Conservation (phyloP, 352 stramenopile genomes). For the Phytophthora vignae region DNA sequence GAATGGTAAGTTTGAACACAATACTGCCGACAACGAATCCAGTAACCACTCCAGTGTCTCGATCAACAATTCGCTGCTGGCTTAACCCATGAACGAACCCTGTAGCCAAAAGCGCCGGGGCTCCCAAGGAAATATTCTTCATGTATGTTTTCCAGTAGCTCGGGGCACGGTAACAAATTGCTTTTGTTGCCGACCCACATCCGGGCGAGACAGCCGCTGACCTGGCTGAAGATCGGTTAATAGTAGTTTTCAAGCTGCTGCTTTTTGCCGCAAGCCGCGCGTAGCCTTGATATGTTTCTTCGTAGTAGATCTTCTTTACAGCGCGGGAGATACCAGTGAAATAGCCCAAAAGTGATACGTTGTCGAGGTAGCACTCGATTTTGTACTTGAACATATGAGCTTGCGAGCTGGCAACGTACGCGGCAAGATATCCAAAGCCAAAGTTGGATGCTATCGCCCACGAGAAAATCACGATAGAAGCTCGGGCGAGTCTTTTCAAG, state of each 20-base stretch:
- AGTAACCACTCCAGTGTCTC: not conserved
- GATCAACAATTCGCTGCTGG: not conserved
- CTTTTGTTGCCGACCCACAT: not conserved
- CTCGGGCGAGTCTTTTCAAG: not conserved
- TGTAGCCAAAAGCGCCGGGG: not conserved
- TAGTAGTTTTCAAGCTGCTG: not conserved
- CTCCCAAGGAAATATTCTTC: not conserved
- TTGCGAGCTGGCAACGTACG: not conserved
- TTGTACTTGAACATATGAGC: slow-evolving; percentile 1
- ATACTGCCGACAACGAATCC: slow-evolving; percentile 1
- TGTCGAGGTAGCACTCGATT: slow-evolving; percentile 2
- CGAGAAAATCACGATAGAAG: not conserved
- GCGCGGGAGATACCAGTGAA: not conserved
- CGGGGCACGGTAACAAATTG: not conserved
- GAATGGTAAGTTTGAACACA: not conserved
- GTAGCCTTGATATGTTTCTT: not conserved
- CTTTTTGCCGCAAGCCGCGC: not conserved
- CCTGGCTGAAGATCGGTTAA: not conserved
- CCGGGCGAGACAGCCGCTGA: not conserved
- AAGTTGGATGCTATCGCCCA: not conserved
- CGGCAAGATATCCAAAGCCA: not conserved
- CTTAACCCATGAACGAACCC: not conserved
- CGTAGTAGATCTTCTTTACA: slow-evolving; percentile 4
- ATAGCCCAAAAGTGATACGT: slow-evolving; percentile 2
- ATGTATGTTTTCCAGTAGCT: not conserved